Evolutionary conservation across 2,329 filamentous ascomycete genomes (phyloP), one percentile per base, ranked within the genome.

Genomic region (Arthrinium puccinioides): DNA sequence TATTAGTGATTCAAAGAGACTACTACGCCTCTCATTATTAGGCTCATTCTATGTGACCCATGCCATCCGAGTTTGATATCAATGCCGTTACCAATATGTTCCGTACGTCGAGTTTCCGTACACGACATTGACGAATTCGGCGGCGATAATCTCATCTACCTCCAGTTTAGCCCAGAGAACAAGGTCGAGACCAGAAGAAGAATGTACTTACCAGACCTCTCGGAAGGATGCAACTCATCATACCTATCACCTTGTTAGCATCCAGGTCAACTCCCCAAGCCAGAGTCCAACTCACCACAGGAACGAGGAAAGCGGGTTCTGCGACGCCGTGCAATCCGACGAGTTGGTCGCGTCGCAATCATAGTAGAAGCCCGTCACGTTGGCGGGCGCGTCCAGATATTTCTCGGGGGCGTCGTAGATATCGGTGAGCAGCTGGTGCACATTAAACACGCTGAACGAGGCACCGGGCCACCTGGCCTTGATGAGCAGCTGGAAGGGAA

Each of bases 211-310:
- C 76, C 71, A 7, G 79, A 72, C 58, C 76, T 74, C 58, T 79
- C 70, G 21, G 77, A 79, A 1, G 83, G 82, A 62, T 90, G 85
- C 52, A 89, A 56, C 52, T 79, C 74, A 58, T 90, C 84, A 49
- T 70, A 72, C 61, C 61, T 64, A n/a, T 14, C 16, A 6, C 11
- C 3, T 4, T 6, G 9, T 42, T 29, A 42, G 29, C 20, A 43
- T 41, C 21, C 14, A 18, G 9, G 32, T n/a, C 15, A 20, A 18
- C 4, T 3, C 15, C 11, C 9, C 11, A 8, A 21, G 19, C 3
- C 25, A 4, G 8, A 10, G 19, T 13, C 6, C 9, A 11, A 50
- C 52, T 42, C 31, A 84, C 82, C 84, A 89, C 54, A 87, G 46
- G 54, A 75, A 89, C 31, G 73, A 78, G 46, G 82, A 74, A 23